Percentiles rank a stretch among this genome's conserved stretches.
Evolutionary conservation across 2,329 filamentous ascomycete species (phyloP).

Genomic region (Aurifilum marmelostoma): DNA sequence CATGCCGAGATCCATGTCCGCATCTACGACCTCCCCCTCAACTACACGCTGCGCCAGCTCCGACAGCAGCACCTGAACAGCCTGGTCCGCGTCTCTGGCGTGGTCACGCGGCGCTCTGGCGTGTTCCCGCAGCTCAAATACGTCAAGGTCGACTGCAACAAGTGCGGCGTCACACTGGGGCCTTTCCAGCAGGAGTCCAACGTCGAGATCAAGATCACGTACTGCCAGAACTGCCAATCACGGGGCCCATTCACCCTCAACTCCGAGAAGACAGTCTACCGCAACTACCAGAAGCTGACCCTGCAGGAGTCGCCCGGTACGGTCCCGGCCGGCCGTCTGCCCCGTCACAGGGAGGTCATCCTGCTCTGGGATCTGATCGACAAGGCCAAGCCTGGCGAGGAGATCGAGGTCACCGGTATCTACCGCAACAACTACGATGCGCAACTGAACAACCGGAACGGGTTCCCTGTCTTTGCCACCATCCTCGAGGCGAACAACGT

Average conservation of each 20-base stretch:
- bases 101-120: slow-evolving; percentile 90
- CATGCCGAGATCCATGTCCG: slow-evolving; percentile 97
- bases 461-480: slow-evolving; percentile 97
- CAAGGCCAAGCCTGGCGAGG: slow-evolving; percentile 93
- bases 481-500: slow-evolving; percentile 97
- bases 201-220: slow-evolving; percentile 93
- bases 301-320: slow-evolving; percentile 97
- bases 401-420: slow-evolving; percentile 94
- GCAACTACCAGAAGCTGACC: slow-evolving; percentile 97
- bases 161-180: slow-evolving; percentile 88
- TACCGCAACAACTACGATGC: slow-evolving; percentile 99
- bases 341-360: slow-evolving; percentile 91
- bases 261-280: slow-evolving; percentile 96
- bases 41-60: slow-evolving; percentile 92
- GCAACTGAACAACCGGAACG: slow-evolving; percentile 96
- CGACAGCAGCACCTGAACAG: slow-evolving; percentile 96
- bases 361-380: slow-evolving; percentile 97
- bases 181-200: slow-evolving; percentile 98
- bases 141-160: slow-evolving; percentile 95
- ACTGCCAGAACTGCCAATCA: slow-evolving; percentile 95
- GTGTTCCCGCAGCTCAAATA: slow-evolving; percentile 99
- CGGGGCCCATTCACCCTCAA: slow-evolving; percentile 94
- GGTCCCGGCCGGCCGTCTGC: slow-evolving; percentile 91
- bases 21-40: slow-evolving; percentile 90
- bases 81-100: slow-evolving; percentile 88